A percentile compares a stretch with the other conserved stretches of the same genome.
Evolutionary conservation across 108 stramenopile genomes (phyloP).

Genomic region (Schizochytrium sp.): DNA sequence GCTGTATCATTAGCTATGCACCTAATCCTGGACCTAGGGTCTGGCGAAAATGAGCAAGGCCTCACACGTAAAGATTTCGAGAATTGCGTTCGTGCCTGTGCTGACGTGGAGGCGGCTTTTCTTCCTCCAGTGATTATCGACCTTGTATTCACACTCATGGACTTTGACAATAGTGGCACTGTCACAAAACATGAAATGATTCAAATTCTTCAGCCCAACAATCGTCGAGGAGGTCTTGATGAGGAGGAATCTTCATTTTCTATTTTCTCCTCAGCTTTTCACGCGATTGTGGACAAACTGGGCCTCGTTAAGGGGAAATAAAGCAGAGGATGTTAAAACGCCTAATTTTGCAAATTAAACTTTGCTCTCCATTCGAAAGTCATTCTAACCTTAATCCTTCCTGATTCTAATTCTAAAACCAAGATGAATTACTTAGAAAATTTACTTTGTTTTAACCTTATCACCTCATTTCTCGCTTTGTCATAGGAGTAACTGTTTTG

Average conservation of each 20-base stretch:
- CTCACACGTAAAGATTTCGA: background rate
- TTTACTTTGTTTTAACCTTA: no score
- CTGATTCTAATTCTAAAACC: no score
- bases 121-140: background rate
- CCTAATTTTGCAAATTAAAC: no score
- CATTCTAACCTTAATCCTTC: no score
- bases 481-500: no score
- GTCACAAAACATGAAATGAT: slow-evolving; percentile 18
- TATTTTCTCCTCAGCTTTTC: background rate
- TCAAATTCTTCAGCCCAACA: slow-evolving; percentile 12
- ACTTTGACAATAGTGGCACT: background rate
- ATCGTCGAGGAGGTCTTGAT: background rate
- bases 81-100: background rate
- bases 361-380: no score
- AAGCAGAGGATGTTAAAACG: background rate
- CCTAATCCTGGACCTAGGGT: background rate
- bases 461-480: no score
- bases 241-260: background rate
- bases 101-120: background rate
- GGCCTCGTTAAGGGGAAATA: slow-evolving; percentile 12
- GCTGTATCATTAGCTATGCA: slow-evolving; percentile 5
- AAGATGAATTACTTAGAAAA: no score
- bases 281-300: slow-evolving; percentile 4
- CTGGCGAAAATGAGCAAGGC: background rate
- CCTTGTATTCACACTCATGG: background rate